Conservation (phyloP, 306 rosid genomes). For the Vigna mungo region DNA sequence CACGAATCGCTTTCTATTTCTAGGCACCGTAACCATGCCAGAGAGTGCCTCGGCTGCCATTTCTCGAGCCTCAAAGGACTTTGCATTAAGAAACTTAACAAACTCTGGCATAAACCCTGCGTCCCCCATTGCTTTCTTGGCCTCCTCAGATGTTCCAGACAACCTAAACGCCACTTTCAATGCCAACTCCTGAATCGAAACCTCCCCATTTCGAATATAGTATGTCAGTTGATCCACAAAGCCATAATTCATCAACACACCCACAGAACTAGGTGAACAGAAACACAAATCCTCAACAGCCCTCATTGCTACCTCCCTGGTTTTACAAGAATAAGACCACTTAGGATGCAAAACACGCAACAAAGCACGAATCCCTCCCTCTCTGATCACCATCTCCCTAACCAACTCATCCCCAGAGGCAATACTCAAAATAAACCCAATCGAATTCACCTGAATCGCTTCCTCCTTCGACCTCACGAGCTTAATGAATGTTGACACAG, state of each 20-base stretch:
- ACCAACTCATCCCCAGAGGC: constrained; percentile 70
- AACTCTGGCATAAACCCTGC: constrained; percentile 83
- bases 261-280: constrained; percentile 53
- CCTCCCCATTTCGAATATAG: constrained; percentile 75
- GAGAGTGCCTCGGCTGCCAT: constrained; percentile 85
- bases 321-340: constrained; percentile 60
- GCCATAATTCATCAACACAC: constrained; percentile 62
- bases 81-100: constrained; percentile 74
- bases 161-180: constrained; percentile 73
- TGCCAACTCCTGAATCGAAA: constrained; percentile 73
- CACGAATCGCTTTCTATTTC: constrained; percentile 76
- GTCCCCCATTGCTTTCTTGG: constrained; percentile 81
- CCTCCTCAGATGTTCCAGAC: constrained; percentile 71
- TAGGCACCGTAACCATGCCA: constrained; percentile 68
- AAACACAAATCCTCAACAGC: constrained; percentile 79
- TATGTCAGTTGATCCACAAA: constrained; percentile 72
- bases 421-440: constrained; percentile 70
- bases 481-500: constrained; percentile 58
- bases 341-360: constrained; percentile 65
- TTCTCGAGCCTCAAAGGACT: constrained; percentile 82
- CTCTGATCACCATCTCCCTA: constrained; percentile 60
- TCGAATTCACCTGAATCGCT: constrained; percentile 71
- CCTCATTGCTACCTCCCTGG: constrained; percentile 65
- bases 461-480: constrained; percentile 74
- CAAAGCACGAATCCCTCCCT: constrained; percentile 75